Conservation (phyloP, 306 rosid species). For the Ormosia emarginata region DNA sequence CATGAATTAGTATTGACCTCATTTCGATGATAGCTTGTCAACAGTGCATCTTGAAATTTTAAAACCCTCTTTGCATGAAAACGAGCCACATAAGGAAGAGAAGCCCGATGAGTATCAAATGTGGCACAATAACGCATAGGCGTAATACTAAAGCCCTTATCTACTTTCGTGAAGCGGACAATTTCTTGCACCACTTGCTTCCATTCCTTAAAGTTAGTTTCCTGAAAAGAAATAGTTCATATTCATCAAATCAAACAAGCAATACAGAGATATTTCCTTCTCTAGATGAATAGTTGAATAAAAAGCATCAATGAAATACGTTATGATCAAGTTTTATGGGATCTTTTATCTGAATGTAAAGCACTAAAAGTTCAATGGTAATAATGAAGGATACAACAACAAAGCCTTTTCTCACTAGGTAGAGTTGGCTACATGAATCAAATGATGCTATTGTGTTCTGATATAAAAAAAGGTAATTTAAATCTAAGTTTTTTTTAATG, state of each 20-base stretch:
- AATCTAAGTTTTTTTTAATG: no score
- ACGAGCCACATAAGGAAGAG: constrained; percentile 85
- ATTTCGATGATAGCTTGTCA: constrained; percentile 86
- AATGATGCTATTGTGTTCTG: no score
- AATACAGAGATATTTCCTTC: constrained; percentile 18
- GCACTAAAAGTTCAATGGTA: constrained; percentile 3
- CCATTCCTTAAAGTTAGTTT: constrained; percentile 92
- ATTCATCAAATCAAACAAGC: constrained; percentile 29
- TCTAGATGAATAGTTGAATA: background rate
- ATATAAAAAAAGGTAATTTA: no score
- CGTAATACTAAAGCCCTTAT: constrained; percentile 59
- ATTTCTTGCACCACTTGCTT: constrained; percentile 93
- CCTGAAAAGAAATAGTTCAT: constrained; percentile 53
- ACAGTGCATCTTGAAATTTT: constrained; percentile 79
- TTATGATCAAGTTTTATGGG: background rate
- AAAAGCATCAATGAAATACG: constrained; percentile 15
- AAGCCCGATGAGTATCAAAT: constrained; percentile 66
- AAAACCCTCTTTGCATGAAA: constrained; percentile 92
- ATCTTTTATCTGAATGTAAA: background rate
- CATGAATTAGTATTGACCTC: constrained; percentile 56
- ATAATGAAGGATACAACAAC: background rate
- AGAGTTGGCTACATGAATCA: no score
- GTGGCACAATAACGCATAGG: constrained; percentile 75
- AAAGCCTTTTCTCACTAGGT: no score
- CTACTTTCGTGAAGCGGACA: constrained; percentile 74